phyloP scores from a whole-genome alignment of 1,284 basidiomycete species.

The Marasmius tenuissimus region DNA sequence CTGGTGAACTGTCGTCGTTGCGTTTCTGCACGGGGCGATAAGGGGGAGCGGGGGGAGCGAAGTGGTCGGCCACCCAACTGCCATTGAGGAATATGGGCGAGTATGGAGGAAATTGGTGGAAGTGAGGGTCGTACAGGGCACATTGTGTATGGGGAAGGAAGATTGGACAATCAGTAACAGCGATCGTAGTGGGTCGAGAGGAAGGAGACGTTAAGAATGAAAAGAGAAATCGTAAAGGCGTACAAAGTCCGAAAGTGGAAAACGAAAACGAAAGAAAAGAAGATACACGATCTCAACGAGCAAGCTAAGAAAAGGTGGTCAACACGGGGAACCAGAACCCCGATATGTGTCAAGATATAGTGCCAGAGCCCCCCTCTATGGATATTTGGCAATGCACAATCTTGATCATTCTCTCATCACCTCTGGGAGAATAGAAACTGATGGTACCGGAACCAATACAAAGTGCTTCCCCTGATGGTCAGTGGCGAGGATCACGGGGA shows the following conservation, averaged over 20 bases:
- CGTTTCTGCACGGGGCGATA: neutral
- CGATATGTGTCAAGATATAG: neutral
- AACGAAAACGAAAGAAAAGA: neutral
- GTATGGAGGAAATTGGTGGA: neutral
- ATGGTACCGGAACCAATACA: neutral
- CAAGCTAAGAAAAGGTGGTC: neutral
- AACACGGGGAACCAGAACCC: neutral
- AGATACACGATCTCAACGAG: neutral
- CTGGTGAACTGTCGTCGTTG: conserved; percentile 2
- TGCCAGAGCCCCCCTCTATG: neutral
- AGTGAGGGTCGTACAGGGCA: neutral
- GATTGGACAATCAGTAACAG: neutral
- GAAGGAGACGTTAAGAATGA: neutral
- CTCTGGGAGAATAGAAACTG: neutral
- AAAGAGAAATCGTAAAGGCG: neutral
- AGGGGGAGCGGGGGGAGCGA: neutral
- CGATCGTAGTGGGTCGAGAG: neutral
- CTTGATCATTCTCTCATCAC: neutral
- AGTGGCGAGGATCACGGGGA: neutral
- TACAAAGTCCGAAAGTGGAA: neutral
- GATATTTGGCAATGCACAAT: neutral
- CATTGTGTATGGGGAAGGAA: neutral
- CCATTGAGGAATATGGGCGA: neutral
- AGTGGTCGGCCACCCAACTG: neutral
- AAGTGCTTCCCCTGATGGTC: neutral